Evolutionary conservation across 2,329 filamentous ascomycete genomes (phyloP), one percentile per base, ranked within the genome.

Genomic region (Xylariales sp.): DNA sequence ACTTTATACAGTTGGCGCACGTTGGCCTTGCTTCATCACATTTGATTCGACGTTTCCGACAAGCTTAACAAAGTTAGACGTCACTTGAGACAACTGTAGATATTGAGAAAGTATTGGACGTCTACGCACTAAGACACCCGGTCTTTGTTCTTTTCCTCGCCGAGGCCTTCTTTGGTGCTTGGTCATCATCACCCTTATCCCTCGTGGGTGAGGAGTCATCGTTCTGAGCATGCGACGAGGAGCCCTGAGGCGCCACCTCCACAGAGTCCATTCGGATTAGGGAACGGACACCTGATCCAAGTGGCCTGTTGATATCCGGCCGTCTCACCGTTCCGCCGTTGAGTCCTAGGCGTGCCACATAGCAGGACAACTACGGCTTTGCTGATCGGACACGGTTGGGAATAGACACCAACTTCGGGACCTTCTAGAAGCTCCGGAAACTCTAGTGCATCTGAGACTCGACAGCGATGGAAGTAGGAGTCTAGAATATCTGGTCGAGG

Each of bases 11-110:
- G 57, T 94, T 94, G 56, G 76, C 81, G 64, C 88, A 93, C 20
- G 76, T 84, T 19, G 88, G 88, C 37, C 84, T 78, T 55, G 88
- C 87, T 62, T 97, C 93, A 47, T 93, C 93, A 63, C 93, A 98
- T 66, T 97, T 98, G 65, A 98, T 97, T 48, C 93, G 86, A 40
- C 93, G 84, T 65, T 87, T 91, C 49, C 93, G 85, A 66, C 93
- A 98, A 44, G 93, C 86, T 90, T 49, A 46, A 39, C n/a, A 50
- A 45, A 43, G 33, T 58, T 33, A 46, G 36, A 43, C 35, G 39
- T 24, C 36, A 35, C 16, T 28, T 38, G 21, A 5, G n/a, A 28
- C 9, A 14, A 27, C 10, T n/a, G 9, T 41, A 42, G 24, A 34
- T 9, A 22, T 28, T 31, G 22, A 28, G 45, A 42, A 31, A 37